phyloP scores from a whole-genome alignment of 805 yeast species.

The Schwanniomyces pseudopolymorphus region DNA sequence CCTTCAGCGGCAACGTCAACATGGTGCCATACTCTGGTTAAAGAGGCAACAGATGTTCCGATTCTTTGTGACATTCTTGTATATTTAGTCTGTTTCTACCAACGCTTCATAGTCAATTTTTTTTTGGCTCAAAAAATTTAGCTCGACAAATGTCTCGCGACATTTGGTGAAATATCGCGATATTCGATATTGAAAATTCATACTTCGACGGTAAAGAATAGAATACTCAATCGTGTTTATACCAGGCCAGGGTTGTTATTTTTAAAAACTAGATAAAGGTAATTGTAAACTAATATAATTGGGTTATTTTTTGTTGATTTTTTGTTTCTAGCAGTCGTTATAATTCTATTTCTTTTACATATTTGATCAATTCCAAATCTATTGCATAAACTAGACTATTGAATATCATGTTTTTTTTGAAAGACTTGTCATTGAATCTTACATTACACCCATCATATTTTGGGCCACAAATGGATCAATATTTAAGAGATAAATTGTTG shows the following conservation, averaged over 20 bases:
- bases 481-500: conserved; percentile 80
- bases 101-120: not conserved
- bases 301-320: not conserved
- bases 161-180: not conserved
- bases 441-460: conserved; percentile 96
- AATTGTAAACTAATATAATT: not conserved
- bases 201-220: not conserved
- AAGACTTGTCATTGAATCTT: conserved; percentile 86
- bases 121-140: not conserved
- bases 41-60: conserved; percentile 62
- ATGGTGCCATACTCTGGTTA: conserved; percentile 93
- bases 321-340: not conserved
- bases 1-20: conserved; percentile 83
- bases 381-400: not conserved
- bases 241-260: not conserved
- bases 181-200: not conserved
- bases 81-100: not conserved
- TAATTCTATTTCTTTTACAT: not conserved
- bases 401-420: conserved; percentile 45
- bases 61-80: conserved; percentile 31
- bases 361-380: conserved; percentile 1
- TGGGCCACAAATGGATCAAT: conserved; percentile 97
- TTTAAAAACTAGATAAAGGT: not conserved
- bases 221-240: not conserved
- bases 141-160: conserved; percentile 6